Conservation (phyloP, 2,329 filamentous ascomycete genomes). For the Aspergillus neotritici region DNA sequence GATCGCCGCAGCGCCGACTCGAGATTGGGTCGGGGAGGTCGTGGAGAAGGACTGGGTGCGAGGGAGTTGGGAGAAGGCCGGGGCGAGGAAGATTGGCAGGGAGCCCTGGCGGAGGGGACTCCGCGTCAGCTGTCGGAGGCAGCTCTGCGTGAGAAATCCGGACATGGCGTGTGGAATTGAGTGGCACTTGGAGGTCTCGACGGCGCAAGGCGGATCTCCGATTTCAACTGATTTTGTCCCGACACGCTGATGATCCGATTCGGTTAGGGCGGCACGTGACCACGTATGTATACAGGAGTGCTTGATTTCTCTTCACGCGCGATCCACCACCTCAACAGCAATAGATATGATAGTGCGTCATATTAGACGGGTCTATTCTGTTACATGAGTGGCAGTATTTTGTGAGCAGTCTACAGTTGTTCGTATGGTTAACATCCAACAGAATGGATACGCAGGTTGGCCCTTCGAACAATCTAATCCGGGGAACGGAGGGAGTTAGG, state of each 20-base stretch:
- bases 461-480: too few species aligned
- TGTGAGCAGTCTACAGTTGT: too few species aligned
- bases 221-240: conserved; percentile 30
- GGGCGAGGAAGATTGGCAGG: conserved; percentile 68
- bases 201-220: conserved; percentile 20
- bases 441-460: too few species aligned
- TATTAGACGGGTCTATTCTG: too few species aligned
- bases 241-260: conserved; percentile 13
- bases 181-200: conserved; percentile 15
- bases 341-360: neutral
- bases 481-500: too few species aligned
- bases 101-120: conserved; percentile 45
- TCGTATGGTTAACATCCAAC: too few species aligned
- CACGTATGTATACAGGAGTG: too few species aligned
- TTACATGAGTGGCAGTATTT: too few species aligned
- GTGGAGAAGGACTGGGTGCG: conserved; percentile 62
- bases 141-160: conserved; percentile 56
- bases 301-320: too few species aligned
- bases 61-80: conserved; percentile 54
- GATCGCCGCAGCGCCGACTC: conserved; percentile 77
- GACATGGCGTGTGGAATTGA: conserved; percentile 50
- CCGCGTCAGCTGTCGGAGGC: conserved; percentile 52
- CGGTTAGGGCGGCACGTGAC: conserved; percentile 21
- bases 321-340: neutral
- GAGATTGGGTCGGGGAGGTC: conserved; percentile 62